Conservation (phyloP, 2,329 filamentous ascomycete species). For the Penicillium hordei region DNA sequence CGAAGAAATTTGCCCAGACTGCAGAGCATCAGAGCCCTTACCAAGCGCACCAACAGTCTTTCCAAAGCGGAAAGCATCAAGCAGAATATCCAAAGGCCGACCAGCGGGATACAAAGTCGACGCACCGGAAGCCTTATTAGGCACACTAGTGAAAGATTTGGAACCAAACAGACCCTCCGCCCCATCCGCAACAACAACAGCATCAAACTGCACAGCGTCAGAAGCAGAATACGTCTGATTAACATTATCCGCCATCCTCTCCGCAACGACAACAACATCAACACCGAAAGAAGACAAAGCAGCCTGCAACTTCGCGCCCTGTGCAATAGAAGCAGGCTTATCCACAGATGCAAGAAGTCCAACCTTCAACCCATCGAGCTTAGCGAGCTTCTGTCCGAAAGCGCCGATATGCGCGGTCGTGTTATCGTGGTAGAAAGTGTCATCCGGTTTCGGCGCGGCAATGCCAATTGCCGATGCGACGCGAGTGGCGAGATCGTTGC, state of each 20-base stretch:
- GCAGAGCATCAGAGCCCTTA: constrained; percentile 40
- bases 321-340: constrained; percentile 46
- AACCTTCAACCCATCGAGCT: constrained; percentile 63
- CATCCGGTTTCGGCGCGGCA: constrained; percentile 58
- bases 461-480: constrained; percentile 64
- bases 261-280: constrained; percentile 60
- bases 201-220: constrained; percentile 51
- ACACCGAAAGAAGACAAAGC: constrained; percentile 48
- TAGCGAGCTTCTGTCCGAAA: constrained; percentile 58
- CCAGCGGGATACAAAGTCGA: constrained; percentile 64
- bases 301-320: constrained; percentile 53
- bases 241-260: constrained; percentile 55
- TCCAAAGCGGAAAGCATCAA: constrained; percentile 65
- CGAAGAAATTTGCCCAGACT: constrained; percentile 46
- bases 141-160: constrained; percentile 18
- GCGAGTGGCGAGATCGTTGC: constrained; percentile 64
- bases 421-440: constrained; percentile 68
- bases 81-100: constrained; percentile 63
- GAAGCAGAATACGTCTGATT: constrained; percentile 65
- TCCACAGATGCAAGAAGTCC: constrained; percentile 58
- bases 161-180: constrained; percentile 54
- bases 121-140: constrained; percentile 39
- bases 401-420: constrained; percentile 62
- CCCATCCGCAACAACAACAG: constrained; percentile 59
- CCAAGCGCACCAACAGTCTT: constrained; percentile 67